Evolutionary conservation across 345 rosid species (phyloP).

Genomic region (Toxicodendron radicans): DNA sequence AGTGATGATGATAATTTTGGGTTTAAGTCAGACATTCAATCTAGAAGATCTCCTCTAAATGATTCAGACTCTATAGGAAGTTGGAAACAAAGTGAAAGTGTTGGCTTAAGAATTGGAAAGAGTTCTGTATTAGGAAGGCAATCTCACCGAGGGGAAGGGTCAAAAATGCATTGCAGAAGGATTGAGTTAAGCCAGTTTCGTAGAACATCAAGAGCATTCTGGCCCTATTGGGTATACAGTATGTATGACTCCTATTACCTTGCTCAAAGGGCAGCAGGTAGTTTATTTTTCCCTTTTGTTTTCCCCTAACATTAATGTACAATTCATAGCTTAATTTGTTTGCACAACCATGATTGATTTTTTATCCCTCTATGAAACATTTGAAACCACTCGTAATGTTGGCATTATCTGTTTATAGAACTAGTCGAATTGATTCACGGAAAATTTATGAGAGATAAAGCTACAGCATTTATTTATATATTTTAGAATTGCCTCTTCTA

Average conservation of each 20-base stretch:
- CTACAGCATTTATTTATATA: background rate
- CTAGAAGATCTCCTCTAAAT: conserved; percentile 27
- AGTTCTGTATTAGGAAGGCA: conserved; percentile 30
- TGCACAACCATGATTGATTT: background rate
- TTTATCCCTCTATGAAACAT: conserved; percentile 1
- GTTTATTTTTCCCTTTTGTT: conserved; percentile 17
- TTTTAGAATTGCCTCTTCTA: background rate
- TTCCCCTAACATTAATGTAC: background rate
- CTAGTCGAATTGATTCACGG: background rate
- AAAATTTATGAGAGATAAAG: background rate
- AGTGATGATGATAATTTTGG: conserved; percentile 59
- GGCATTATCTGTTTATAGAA: background rate
- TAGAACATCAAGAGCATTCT: conserved; percentile 61
- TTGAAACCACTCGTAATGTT: background rate
- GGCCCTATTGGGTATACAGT: conserved; percentile 84
- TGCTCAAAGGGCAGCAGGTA: conserved; percentile 92
- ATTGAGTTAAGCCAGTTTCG: conserved; percentile 44
- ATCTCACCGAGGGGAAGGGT: conserved; percentile 34
- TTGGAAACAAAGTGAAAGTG: conserved; percentile 24
- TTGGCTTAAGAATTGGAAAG: conserved; percentile 29
- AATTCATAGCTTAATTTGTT: conserved; percentile 5
- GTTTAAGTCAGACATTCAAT: conserved; percentile 36
- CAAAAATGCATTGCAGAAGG: conserved; percentile 28
- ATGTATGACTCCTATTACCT: conserved; percentile 89
- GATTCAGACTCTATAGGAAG: conserved; percentile 33